Evolutionary conservation across 148 eudicot species (phyloP).

Genomic region (Rhododendron simsii): DNA sequence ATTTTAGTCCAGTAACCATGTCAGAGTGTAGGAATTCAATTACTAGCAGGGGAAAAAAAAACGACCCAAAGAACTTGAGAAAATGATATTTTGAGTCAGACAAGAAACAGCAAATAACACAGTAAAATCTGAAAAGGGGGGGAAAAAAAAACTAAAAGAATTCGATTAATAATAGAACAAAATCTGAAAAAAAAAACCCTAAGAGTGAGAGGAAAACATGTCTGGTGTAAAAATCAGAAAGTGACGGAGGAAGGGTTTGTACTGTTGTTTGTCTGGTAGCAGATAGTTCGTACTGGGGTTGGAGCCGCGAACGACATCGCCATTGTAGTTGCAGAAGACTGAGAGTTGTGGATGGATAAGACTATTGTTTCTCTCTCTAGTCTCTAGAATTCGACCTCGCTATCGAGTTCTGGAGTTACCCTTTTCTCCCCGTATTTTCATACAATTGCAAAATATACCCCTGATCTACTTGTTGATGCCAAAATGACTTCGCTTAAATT

Average conservation of each 20-base stretch:
- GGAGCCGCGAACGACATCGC: slow-evolving; percentile 29
- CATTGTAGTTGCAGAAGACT: slow-evolving; percentile 19
- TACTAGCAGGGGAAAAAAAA: neutral
- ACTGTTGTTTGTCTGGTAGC: slow-evolving; percentile 7
- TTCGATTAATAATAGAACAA: too few relatives aligned
- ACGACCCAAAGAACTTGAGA: too few relatives aligned
- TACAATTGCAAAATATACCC: neutral
- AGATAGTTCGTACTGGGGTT: slow-evolving; percentile 20
- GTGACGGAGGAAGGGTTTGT: slow-evolving; percentile 13
- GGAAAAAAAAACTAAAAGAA: neutral
- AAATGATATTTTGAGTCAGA: too few relatives aligned
- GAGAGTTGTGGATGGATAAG: slow-evolving; percentile 3
- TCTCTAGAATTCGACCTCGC: neutral
- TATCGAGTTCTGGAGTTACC: neutral
- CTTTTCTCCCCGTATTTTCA: neutral
- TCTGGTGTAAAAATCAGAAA: too few relatives aligned
- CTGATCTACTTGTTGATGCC: too few relatives aligned
- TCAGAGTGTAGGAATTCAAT: neutral
- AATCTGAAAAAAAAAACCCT: neutral
- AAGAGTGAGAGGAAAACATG: neutral
- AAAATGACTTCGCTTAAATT: too few relatives aligned
- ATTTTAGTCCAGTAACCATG: neutral
- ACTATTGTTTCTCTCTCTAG: neutral
- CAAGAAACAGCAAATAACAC: neutral
- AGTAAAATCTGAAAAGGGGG: neutral